These are phyloP conservation scores for Gleditsia sinensis DNA, from an alignment of 306 rosid species.

Conservation along the genomic window DNA sequence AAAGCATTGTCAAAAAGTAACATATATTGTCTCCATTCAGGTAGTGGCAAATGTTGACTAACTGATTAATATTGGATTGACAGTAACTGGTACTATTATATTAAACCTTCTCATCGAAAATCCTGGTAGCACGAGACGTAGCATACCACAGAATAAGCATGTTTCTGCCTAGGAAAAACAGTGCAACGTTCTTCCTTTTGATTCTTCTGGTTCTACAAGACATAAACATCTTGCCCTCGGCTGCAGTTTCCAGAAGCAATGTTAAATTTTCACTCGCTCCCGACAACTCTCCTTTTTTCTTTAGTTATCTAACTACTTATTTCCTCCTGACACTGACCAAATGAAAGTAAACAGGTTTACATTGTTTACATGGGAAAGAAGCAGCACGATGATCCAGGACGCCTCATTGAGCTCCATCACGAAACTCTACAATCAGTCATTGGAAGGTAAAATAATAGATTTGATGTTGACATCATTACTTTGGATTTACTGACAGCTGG, in stretches of 20 bases:
- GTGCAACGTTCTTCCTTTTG: neutral
- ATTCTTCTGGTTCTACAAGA: slow-evolving; percentile 24
- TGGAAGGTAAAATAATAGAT: slow-evolving; percentile 35
- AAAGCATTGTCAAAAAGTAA: slow-evolving; percentile 7
- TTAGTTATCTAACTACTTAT: neutral
- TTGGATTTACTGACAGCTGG: slow-evolving; percentile 4
- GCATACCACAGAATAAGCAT: neutral
- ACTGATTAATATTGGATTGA: neutral
- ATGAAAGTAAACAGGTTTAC: slow-evolving; percentile 42
- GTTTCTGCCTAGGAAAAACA: neutral
- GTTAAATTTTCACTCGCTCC: slow-evolving; percentile 1
- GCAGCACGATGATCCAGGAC: slow-evolving; percentile 39
- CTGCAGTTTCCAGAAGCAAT: slow-evolving; percentile 30
- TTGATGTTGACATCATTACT: neutral
- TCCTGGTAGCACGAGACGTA: neutral
- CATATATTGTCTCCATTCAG: neutral
- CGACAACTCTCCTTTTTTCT: neutral
- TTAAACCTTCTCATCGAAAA: neutral
- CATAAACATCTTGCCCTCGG: neutral
- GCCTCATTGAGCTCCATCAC: slow-evolving; percentile 39
- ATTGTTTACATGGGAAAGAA: slow-evolving; percentile 45
- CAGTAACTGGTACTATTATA: neutral
- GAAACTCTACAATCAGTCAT: slow-evolving; percentile 43
- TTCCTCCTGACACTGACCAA: neutral
- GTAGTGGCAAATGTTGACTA: slow-evolving; percentile 5